Evolutionary conservation across 148 eudicot genomes (phyloP).

Genomic region (Camellia japonica): DNA sequence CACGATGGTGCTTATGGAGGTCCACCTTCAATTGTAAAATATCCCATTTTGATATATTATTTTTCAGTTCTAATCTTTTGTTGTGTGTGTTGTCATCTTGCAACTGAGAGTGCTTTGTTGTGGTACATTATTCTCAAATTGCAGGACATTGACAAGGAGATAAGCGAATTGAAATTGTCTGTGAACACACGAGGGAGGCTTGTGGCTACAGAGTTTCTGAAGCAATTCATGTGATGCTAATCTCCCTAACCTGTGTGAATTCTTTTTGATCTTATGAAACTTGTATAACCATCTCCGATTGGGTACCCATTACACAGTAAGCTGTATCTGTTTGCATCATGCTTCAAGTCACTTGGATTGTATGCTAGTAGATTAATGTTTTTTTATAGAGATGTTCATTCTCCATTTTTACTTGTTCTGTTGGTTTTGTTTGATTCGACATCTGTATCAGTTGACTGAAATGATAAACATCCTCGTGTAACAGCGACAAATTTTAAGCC

Average conservation of each 20-base stretch:
- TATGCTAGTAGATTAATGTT: not conserved
- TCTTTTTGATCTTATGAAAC: not conserved
- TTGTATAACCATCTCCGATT: not conserved
- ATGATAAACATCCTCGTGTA: not conserved
- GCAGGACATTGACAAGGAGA: constrained; percentile 98
- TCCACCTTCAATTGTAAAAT: not conserved
- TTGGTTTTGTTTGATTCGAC: not conserved
- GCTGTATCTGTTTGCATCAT: not conserved
- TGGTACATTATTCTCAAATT: constrained; percentile 2
- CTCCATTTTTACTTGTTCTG: not conserved
- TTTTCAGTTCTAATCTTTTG: not conserved
- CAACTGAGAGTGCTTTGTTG: not conserved
- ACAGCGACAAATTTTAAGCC: no score
- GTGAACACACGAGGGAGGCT: constrained; percentile 94
- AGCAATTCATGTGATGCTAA: constrained; percentile 66
- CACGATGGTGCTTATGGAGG: not conserved
- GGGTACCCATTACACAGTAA: not conserved
- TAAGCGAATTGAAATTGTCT: constrained; percentile 80
- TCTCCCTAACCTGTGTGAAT: not conserved
- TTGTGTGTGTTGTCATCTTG: not conserved
- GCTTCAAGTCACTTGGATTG: not conserved
- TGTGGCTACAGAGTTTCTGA: constrained; percentile 94
- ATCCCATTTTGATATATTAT: not conserved
- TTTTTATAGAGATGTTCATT: not conserved
- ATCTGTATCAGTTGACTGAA: not conserved